These are phyloP conservation scores for Solanum gandarillasii DNA, from an alignment of 257 asterid genomes.

Conservation along the genomic window DNA sequence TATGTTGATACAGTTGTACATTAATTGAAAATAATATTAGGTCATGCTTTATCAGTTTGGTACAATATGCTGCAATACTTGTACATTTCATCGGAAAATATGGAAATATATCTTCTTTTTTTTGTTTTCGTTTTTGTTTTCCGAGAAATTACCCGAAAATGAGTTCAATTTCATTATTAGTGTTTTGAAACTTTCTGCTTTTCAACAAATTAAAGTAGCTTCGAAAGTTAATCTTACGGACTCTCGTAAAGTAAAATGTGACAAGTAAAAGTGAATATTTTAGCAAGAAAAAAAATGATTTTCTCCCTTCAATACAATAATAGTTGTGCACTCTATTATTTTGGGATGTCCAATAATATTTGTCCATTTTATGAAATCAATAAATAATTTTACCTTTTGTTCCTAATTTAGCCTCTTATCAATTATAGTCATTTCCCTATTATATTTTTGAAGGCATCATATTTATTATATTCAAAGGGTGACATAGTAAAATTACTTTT, in stretches of 20 bases:
- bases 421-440: too few species aligned
- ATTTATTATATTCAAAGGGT: too few species aligned
- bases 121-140: background rate
- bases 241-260: too few species aligned
- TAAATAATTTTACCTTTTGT: too few species aligned
- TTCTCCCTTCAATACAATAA: too few species aligned
- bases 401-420: too few species aligned
- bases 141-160: background rate
- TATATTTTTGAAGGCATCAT: too few species aligned
- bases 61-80: background rate
- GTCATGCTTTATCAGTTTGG: background rate
- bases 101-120: background rate
- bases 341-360: rapidly evolving
- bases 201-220: background rate
- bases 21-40: background rate
- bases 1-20: background rate
- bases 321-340: too few species aligned
- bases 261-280: too few species aligned
- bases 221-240: too few species aligned
- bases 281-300: rapidly evolving
- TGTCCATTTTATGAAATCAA: too few species aligned
- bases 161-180: background rate
- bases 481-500: rapidly evolving
- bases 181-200: background rate
- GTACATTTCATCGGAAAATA: background rate